Conservation (phyloP, 23 red algal species). For the Rhodosorus marinus region DNA sequence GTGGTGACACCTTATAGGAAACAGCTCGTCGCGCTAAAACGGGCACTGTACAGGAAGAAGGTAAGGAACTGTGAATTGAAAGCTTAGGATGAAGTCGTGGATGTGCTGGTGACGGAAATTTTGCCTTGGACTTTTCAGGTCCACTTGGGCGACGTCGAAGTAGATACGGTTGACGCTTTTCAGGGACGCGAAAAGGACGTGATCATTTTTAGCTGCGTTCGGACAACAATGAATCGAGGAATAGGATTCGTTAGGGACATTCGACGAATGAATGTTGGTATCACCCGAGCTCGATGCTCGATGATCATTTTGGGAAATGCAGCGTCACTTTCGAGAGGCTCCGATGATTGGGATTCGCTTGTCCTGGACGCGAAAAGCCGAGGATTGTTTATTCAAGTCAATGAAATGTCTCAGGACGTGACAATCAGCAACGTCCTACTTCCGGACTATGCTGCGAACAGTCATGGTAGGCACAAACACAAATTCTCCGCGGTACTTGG, state of each 20-base stretch:
- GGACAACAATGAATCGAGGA: conserved; percentile 4
- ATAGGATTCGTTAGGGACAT: conserved; percentile 90
- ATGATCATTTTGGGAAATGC: conserved; percentile 56
- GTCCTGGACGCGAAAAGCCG: conserved; percentile 39
- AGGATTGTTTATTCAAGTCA: conserved; percentile 36
- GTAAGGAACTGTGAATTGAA: not conserved
- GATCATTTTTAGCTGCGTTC: conserved; percentile 76
- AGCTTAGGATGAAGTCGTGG: not conserved
- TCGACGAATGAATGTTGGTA: conserved; percentile 82
- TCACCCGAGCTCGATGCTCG: conserved; percentile 56
- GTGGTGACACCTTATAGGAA: conserved; percentile 55
- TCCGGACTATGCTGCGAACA: no score
- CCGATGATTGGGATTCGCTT: conserved; percentile 15
- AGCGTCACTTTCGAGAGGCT: conserved; percentile 7
- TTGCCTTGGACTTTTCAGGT: no score
- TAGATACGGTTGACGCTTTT: conserved; percentile 68
- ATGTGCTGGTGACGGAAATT: not conserved
- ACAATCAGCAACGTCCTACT: no score
- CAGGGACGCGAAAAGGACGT: conserved; percentile 74
- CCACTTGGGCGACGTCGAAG: conserved; percentile 18
- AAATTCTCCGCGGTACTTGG: no score
- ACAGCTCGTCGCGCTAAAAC: conserved; percentile 31
- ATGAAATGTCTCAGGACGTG: no score
- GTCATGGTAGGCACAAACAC: no score
- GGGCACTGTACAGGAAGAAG: conserved; percentile 3